Evolutionary conservation across 2,329 filamentous ascomycete species (phyloP).

Genomic region (Capronia americana): DNA sequence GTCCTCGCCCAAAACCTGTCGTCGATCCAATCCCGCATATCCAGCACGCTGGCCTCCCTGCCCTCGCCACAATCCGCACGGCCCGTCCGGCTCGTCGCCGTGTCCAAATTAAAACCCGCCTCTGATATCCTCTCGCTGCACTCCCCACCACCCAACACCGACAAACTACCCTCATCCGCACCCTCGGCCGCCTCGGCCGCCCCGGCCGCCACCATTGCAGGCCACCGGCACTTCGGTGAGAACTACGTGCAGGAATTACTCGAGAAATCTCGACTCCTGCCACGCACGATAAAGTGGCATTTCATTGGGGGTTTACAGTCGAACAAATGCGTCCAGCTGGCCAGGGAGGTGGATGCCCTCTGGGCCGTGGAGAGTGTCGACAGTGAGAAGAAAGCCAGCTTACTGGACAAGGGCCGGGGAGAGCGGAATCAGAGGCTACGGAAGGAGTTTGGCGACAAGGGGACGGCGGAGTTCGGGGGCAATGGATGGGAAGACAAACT

Average conservation of each 20-base stretch:
- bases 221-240: constrained; percentile 80
- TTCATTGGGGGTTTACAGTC: constrained; percentile 95
- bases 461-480: constrained; percentile 28
- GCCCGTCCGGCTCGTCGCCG: constrained; percentile 80
- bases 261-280: constrained; percentile 83
- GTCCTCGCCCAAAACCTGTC: constrained; percentile 68
- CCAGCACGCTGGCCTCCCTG: constrained; percentile 70
- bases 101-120: constrained; percentile 94
- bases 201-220: constrained; percentile 24
- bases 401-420: constrained; percentile 77
- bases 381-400: constrained; percentile 80
- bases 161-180: not conserved
- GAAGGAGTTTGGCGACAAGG: constrained; percentile 45
- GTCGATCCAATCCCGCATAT: constrained; percentile 54
- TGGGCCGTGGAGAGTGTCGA: constrained; percentile 94
- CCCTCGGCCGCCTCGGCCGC: not conserved
- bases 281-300: constrained; percentile 82
- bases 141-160: constrained; percentile 43
- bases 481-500: constrained; percentile 51
- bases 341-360: constrained; percentile 81
- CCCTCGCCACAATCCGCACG: constrained; percentile 96
- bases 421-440: constrained; percentile 51
- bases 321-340: constrained; percentile 88
- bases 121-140: constrained; percentile 89
- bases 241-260: constrained; percentile 92